Conservation (phyloP, 176 grass and related monocot genomes). For the Zoysia japonica region DNA sequence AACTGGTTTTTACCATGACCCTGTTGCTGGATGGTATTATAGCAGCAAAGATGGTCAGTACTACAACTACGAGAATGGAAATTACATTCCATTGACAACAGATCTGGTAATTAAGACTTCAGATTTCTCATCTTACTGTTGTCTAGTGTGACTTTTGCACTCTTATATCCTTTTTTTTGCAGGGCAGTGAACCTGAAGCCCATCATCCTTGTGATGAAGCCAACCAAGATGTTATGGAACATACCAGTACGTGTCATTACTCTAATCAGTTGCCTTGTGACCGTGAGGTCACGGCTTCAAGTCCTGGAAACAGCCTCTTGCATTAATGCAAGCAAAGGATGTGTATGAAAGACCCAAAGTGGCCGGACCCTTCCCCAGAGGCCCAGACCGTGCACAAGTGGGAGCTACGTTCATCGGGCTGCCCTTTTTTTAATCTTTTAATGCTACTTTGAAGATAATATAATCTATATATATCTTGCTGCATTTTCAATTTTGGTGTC, state of each 20-base stretch:
- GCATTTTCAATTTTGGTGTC: neutral
- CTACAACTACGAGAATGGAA: constrained; percentile 66
- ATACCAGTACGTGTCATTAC: constrained; percentile 41
- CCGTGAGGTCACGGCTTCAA: too few relatives aligned
- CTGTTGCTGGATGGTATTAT: constrained; percentile 81
- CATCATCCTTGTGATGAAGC: constrained; percentile 37
- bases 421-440: too few relatives aligned
- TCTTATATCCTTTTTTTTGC: constrained; percentile 41
- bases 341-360: too few relatives aligned
- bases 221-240: constrained; percentile 32
- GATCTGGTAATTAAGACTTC: constrained; percentile 33
- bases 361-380: too few relatives aligned
- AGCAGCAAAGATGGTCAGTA: constrained; percentile 69
- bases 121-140: constrained; percentile 15
- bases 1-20: constrained; percentile 90
- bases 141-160: neutral
- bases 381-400: too few relatives aligned
- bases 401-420: too few relatives aligned
- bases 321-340: too few relatives aligned
- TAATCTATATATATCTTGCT: neutral
- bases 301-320: too few relatives aligned
- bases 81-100: constrained; percentile 47
- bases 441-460: too few relatives aligned
- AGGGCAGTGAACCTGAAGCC: constrained; percentile 40
- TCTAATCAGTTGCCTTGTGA: neutral